Conservation (phyloP, 768 basidiomycete genomes). For the Tephrocybe sp. region DNA sequence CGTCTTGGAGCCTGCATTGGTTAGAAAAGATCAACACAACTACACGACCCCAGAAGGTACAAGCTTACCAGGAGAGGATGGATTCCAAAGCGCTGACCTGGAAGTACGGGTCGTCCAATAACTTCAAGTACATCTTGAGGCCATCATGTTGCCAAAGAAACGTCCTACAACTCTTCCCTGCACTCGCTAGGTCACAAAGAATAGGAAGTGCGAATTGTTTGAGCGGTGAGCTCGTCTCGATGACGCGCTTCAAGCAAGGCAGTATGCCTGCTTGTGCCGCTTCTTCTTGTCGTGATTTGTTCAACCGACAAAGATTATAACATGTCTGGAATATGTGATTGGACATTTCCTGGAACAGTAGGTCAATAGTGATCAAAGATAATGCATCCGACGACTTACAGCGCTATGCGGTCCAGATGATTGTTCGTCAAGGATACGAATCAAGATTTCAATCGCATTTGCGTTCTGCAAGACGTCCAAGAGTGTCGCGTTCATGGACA, state of each 20-base stretch:
- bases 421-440: conserved; percentile 80
- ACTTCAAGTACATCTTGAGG: conserved; percentile 73
- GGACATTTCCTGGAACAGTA: conserved; percentile 76
- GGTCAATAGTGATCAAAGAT: conserved; percentile 3
- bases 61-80: conserved; percentile 78
- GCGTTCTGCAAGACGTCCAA: conserved; percentile 96
- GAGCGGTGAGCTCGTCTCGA: conserved; percentile 85
- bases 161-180: conserved; percentile 89
- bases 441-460: conserved; percentile 90
- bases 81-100: conserved; percentile 92
- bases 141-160: conserved; percentile 94
- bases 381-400: conserved; percentile 43
- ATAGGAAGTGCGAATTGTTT: conserved; percentile 98
- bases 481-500: conserved; percentile 89
- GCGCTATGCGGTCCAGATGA: conserved; percentile 77
- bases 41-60: background rate
- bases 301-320: conserved; percentile 93
- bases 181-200: conserved; percentile 92
- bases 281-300: conserved; percentile 94
- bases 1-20: conserved; percentile 81
- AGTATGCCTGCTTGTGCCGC: conserved; percentile 95
- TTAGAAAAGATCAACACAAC: background rate
- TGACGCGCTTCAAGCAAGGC: conserved; percentile 86
- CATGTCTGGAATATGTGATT: conserved; percentile 98
- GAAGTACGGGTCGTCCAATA: conserved; percentile 86